Evolutionary conservation across 2,329 filamentous ascomycete species (phyloP).

Genomic region (Penicillium paneum): DNA sequence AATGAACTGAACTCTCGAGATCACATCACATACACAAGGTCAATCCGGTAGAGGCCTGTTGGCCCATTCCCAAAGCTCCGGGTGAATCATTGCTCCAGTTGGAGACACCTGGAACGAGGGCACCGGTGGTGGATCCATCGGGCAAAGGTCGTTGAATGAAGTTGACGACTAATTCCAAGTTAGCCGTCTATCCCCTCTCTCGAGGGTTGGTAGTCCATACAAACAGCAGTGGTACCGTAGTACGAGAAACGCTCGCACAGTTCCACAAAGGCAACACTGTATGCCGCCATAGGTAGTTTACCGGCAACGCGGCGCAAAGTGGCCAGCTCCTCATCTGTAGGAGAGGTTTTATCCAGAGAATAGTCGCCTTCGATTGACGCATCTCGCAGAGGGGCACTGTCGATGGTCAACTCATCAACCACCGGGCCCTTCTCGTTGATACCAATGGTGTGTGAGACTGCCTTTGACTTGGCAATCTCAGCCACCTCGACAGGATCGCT

Average conservation of each 20-base stretch:
- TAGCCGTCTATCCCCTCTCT: background rate
- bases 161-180: constrained; percentile 52
- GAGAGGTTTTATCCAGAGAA: constrained; percentile 13
- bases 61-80: constrained; percentile 59
- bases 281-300: constrained; percentile 61
- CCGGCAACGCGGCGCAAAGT: constrained; percentile 37
- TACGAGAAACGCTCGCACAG: constrained; percentile 75
- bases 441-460: constrained; percentile 17
- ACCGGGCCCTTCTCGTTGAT: constrained; percentile 11
- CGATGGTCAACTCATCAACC: constrained; percentile 10
- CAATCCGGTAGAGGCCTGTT: constrained; percentile 53
- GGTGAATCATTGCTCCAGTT: constrained; percentile 28
- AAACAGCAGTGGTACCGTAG: constrained; percentile 68
- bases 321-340: constrained; percentile 35
- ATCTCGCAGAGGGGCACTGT: constrained; percentile 1
- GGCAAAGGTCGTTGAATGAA: constrained; percentile 60
- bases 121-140: constrained; percentile 53
- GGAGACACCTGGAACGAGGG: constrained; percentile 14
- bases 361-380: constrained; percentile 4
- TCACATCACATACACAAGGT: constrained; percentile 42
- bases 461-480: constrained; percentile 25
- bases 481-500: constrained; percentile 27
- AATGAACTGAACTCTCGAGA: too few species aligned
- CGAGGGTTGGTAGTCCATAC: constrained; percentile 42
- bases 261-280: constrained; percentile 69